A percentile compares a stretch with the other conserved stretches of the same genome.
Evolutionary conservation across 495 filamentous ascomycete genomes (phyloP).

Genomic region (Annulohypoxylon moriforme): DNA sequence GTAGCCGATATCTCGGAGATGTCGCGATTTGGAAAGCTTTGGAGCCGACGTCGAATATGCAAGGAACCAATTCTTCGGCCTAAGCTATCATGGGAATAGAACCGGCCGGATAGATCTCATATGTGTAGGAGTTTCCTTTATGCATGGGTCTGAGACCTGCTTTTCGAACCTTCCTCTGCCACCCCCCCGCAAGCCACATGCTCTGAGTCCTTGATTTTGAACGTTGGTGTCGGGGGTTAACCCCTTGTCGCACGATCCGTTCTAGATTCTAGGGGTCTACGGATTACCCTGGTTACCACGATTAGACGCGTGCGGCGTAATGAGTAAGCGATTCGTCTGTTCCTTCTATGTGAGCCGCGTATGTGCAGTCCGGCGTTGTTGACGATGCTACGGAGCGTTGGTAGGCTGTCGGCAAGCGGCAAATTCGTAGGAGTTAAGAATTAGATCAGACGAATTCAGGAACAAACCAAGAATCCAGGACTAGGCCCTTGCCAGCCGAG

Average conservation of each 20-base stretch:
- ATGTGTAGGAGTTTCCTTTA: conserved; percentile 21
- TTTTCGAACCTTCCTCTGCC: background rate
- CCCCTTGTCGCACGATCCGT: background rate
- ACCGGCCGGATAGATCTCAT: conserved; percentile 25
- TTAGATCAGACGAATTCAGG: background rate
- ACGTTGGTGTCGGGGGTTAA: background rate
- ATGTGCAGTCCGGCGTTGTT: background rate
- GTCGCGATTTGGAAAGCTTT: conserved; percentile 13
- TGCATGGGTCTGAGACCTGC: conserved; percentile 14
- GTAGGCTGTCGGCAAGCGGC: background rate
- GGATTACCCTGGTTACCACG: background rate
- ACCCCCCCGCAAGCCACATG: conserved; percentile 15
- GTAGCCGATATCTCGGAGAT: conserved; percentile 15
- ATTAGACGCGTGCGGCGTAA: background rate
- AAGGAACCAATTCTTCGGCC: conserved; percentile 18
- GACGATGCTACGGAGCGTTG: background rate
- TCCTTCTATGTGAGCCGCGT: background rate
- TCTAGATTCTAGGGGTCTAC: background rate
- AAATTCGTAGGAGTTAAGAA: background rate
- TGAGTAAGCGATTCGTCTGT: background rate
- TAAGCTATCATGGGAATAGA: conserved; percentile 22
- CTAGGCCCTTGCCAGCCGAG: background rate
- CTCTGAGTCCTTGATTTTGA: background rate
- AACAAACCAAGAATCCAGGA: background rate
- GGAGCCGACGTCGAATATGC: conserved; percentile 11